Percentiles rank a stretch among this genome's conserved stretches.
Conservation (phyloP, 805 yeast genomes). For the Ogataea minuta region DNA sequence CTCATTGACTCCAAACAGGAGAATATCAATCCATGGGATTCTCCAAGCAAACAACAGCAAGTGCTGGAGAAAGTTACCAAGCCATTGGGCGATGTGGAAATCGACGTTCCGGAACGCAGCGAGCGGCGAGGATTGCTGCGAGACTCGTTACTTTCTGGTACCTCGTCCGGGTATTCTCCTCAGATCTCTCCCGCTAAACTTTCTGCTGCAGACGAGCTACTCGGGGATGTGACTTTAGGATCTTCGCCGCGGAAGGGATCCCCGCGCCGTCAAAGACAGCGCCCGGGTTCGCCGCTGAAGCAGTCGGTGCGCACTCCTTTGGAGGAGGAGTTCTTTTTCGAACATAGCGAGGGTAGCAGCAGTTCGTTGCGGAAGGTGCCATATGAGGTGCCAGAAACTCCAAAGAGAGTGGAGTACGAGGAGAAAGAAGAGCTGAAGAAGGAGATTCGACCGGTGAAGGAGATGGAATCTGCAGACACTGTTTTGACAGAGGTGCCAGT, state of each 20-base stretch:
- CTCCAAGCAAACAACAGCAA: conserved; percentile 25
- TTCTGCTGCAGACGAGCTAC: conserved; percentile 9
- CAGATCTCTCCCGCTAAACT: conserved; percentile 8
- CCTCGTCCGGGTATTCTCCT: conserved; percentile 19
- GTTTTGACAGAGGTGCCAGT: neutral
- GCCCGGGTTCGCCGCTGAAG: conserved; percentile 7
- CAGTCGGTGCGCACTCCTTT: conserved; percentile 20
- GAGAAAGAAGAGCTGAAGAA: neutral
- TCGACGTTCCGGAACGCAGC: conserved; percentile 29
- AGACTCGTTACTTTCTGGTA: conserved; percentile 14
- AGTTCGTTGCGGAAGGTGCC: conserved; percentile 9
- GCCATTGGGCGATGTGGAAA: conserved; percentile 4
- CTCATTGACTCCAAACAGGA: neutral
- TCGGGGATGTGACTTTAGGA: conserved; percentile 25
- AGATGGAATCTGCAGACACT: too few relatives aligned
- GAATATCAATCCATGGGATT: conserved; percentile 24
- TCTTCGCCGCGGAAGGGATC: conserved; percentile 34
- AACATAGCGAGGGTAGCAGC: conserved; percentile 4
- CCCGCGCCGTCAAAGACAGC: conserved; percentile 22
- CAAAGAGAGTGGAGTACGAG: conserved; percentile 6
- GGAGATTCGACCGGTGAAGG: too few relatives aligned
- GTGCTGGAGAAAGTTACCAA: conserved; percentile 15
- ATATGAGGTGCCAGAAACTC: conserved; percentile 15
- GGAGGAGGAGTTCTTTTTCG: conserved; percentile 29
- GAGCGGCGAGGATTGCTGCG: conserved; percentile 20